phyloP scores from a whole-genome alignment of 768 basidiomycete species.

The Tylopilus intermedius region DNA sequence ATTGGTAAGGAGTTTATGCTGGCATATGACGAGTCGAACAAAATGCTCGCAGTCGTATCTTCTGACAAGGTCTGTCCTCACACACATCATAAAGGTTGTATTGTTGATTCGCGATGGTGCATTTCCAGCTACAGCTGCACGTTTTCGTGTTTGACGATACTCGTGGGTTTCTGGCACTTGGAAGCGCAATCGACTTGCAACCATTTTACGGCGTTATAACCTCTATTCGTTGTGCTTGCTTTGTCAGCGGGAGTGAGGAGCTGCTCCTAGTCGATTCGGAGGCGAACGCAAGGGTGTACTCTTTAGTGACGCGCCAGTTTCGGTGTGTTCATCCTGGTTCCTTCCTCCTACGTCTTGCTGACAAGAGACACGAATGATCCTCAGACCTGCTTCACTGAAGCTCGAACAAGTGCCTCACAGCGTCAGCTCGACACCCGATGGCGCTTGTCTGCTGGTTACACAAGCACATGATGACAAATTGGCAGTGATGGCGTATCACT shows the following conservation, averaged over 20 bases:
- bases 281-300: constrained; percentile 45
- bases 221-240: constrained; percentile 35
- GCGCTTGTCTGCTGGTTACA: constrained; percentile 44
- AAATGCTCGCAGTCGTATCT: too few relatives aligned
- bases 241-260: constrained; percentile 50
- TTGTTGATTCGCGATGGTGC: too few relatives aligned
- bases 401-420: constrained; percentile 31
- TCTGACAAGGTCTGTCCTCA: too few relatives aligned
- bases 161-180: constrained; percentile 38
- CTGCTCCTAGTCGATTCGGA: constrained; percentile 44
- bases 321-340: not conserved
- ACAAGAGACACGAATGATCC: not conserved
- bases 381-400: constrained; percentile 43
- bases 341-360: not conserved
- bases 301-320: constrained; percentile 44
- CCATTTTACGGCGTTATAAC: constrained; percentile 37
- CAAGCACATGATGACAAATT: constrained; percentile 16
- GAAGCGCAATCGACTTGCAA: constrained; percentile 37
- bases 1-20: too few relatives aligned
- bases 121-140: constrained; percentile 14
- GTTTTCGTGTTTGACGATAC: constrained; percentile 46
- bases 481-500: constrained; percentile 44
- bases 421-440: constrained; percentile 46
- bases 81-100: too few relatives aligned
- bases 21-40: too few relatives aligned